These are phyloP conservation scores for Amphirosellinia nigrospora DNA, from an alignment of 495 filamentous ascomycete genomes.

Conservation along the genomic window DNA sequence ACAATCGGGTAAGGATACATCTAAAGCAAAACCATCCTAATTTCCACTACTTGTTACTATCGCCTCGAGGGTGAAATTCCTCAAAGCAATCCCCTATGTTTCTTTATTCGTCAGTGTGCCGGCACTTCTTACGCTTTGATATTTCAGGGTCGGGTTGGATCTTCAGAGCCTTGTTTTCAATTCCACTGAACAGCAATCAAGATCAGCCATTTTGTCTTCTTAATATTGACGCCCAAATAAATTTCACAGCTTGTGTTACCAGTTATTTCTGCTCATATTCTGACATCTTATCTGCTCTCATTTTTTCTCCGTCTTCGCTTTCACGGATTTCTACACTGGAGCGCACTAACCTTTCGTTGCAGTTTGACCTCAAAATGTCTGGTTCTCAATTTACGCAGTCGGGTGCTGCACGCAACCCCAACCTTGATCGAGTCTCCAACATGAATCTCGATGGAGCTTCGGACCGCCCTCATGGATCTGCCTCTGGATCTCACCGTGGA, in stretches of 20 bases:
- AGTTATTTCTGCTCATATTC: not conserved
- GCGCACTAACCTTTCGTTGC: not conserved
- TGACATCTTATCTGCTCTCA: not conserved
- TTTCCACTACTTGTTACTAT: not conserved
- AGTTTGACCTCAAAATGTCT: slow-evolving; percentile 16
- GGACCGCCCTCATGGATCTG: slow-evolving; percentile 22
- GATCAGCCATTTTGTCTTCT: not conserved
- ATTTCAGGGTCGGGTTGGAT: not conserved
- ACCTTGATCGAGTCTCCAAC: not conserved
- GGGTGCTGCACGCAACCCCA: not conserved
- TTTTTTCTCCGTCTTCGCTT: not conserved
- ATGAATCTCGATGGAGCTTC: slow-evolving; percentile 26
- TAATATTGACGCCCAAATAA: too few relatives aligned
- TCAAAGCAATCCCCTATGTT: not conserved
- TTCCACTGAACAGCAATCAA: not conserved
- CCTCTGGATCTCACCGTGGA: slow-evolving; percentile 23
- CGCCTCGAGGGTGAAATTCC: not conserved
- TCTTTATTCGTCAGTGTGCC: not conserved
- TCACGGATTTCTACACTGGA: not conserved
- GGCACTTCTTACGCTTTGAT: not conserved
- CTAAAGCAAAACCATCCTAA: not conserved
- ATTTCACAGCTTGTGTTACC: too few relatives aligned
- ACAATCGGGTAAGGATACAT: not conserved
- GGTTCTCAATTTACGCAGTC: not conserved
- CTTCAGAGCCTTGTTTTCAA: not conserved